Conservation (phyloP, 2,329 filamentous ascomycete species). For the Pseudofabraea citricarpa region DNA sequence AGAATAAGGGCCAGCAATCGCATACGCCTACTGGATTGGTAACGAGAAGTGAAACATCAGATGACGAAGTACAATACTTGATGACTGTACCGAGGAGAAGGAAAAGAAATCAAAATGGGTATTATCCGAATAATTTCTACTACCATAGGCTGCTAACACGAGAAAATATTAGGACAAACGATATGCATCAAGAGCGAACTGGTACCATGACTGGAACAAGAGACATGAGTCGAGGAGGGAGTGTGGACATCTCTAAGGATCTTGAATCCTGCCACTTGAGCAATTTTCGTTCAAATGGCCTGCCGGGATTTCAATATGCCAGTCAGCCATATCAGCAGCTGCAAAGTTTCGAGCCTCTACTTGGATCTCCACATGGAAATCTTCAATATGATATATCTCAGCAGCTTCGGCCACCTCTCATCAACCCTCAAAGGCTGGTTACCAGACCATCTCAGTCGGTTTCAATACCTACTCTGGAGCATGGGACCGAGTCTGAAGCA, state of each 20-base stretch:
- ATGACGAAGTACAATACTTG: constrained; percentile 41
- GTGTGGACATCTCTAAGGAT: too few relatives aligned
- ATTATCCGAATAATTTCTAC: constrained; percentile 10
- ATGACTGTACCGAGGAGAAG: constrained; percentile 34
- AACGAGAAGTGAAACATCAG: constrained; percentile 19
- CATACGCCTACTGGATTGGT: neutral
- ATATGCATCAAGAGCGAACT: neutral
- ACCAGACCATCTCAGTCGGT: neutral
- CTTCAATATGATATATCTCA: neutral
- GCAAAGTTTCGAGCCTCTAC: neutral
- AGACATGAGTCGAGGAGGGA: too few relatives aligned
- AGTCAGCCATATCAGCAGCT: neutral
- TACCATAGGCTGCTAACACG: too few relatives aligned
- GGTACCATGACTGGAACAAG: too few relatives aligned
- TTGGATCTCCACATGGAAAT: neutral
- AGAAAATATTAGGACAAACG: neutral
- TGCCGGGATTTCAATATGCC: too few relatives aligned
- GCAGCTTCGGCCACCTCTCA: neutral
- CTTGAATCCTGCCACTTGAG: too few relatives aligned
- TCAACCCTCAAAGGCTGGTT: neutral
- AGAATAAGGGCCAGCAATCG: neutral
- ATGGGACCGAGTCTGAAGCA: neutral
- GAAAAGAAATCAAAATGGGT: constrained; percentile 32
- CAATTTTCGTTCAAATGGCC: too few relatives aligned
- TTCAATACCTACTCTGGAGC: neutral